Percentiles rank a stretch among this genome's conserved stretches.
Evolutionary conservation across 768 basidiomycete species (phyloP).

Genomic region (Boletus coccyginus): DNA sequence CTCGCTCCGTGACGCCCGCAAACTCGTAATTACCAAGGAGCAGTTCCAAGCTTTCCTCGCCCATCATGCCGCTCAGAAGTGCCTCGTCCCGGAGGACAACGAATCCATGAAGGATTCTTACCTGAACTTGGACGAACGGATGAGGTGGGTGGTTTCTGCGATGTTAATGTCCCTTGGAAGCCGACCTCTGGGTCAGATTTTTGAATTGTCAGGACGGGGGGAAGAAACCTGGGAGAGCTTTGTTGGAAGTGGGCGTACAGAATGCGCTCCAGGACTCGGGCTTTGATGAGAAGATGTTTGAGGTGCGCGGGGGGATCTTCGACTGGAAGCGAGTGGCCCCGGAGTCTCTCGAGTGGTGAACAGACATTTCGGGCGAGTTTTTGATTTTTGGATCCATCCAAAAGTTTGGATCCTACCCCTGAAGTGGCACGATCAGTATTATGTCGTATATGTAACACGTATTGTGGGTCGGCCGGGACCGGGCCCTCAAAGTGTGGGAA

Average conservation of each 20-base stretch:
- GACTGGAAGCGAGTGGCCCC: slow-evolving; percentile 31
- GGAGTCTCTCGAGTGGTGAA: slow-evolving; percentile 1
- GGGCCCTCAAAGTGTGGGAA: background rate
- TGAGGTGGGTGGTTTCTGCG: slow-evolving; percentile 27
- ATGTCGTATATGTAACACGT: too few relatives aligned
- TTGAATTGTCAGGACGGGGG: slow-evolving; percentile 35
- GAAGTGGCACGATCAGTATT: background rate
- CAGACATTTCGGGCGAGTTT: background rate
- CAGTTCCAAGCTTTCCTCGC: slow-evolving; percentile 37
- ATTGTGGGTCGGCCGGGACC: too few relatives aligned
- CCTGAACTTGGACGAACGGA: slow-evolving; percentile 37
- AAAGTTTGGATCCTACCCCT: background rate
- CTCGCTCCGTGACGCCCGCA: slow-evolving; percentile 34
- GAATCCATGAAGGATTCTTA: slow-evolving; percentile 41
- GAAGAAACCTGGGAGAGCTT: slow-evolving; percentile 24
- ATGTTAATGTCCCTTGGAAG: background rate
- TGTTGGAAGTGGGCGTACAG: slow-evolving; percentile 36
- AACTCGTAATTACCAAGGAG: slow-evolving; percentile 33
- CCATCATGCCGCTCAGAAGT: slow-evolving; percentile 30
- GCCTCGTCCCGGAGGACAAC: slow-evolving; percentile 38
- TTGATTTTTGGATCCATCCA: background rate
- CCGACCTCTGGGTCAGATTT: slow-evolving; percentile 20
- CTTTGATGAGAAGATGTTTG: slow-evolving; percentile 32
- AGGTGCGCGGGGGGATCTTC: slow-evolving; percentile 33
- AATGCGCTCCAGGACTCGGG: slow-evolving; percentile 34